A percentile compares a stretch with the other conserved stretches of the same genome.
phyloP scores from a whole-genome alignment of 768 basidiomycete genomes.

The Rubroboletus satanas region DNA sequence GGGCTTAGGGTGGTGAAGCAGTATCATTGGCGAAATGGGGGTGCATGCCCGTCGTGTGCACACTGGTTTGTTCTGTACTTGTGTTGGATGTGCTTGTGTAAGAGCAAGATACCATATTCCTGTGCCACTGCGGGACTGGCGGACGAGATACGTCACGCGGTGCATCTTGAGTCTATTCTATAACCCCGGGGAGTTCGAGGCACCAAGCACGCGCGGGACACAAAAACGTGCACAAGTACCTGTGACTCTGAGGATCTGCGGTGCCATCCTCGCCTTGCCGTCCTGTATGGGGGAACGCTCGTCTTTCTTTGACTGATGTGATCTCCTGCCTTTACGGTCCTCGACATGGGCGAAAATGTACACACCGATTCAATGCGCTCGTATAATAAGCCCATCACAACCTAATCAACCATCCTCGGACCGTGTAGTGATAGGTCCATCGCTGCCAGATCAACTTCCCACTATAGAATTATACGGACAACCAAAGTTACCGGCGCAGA shows the following conservation, averaged over 20 bases:
- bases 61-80: neutral
- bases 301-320: too few species aligned
- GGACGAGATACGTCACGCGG: too few species aligned
- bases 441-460: neutral
- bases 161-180: too few species aligned
- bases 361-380: neutral
- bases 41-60: neutral
- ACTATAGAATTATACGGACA: too few species aligned
- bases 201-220: too few species aligned
- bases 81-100: neutral
- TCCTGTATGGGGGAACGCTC: too few species aligned
- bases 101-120: neutral
- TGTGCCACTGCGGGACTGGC: neutral
- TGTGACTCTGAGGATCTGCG: too few species aligned
- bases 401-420: neutral
- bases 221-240: too few species aligned
- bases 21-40: neutral
- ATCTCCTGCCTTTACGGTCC: too few species aligned
- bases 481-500: neutral
- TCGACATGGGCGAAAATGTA: neutral
- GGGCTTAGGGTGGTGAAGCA: constrained; percentile 10
- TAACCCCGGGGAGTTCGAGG: too few species aligned
- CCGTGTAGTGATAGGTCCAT: neutral
- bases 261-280: too few species aligned
- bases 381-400: neutral